Base-by-base conservation (phyloP, 768 basidiomycete genomes). In the Agrocybe chaxingu region DNA sequence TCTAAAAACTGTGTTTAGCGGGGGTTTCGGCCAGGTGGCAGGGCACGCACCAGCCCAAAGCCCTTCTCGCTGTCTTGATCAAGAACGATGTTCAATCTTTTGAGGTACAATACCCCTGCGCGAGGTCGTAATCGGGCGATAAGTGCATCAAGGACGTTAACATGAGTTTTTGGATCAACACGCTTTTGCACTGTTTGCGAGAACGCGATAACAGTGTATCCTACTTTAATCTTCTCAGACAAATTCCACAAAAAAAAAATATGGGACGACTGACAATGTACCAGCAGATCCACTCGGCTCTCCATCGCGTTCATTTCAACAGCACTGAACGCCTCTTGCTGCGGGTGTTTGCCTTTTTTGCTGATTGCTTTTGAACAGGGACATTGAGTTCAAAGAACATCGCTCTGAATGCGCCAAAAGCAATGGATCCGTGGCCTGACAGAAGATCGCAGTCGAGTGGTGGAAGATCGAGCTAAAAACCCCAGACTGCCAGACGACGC, bases 31-130 rank as follows among this genome's bases (percentile, higher is more conserved):
- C 7, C 4, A n/a, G 36, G 24, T 42, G 42, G 12, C 36, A 33
- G 11, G 8, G 8, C 30, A 68, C 76, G 56, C 50, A 92, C 89
- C 63, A 92, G 63, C 30, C 90, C 89, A 58, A 89, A 87, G 1
- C 91, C 88, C 64, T 90, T 92, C 64, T 92, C 89, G 59, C 91
- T 92, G 37, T 85, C 87, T 58, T 90, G 82, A 53, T 92, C 86
- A 7, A 92, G 74, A 8, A 88, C 72, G 44, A 94, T 84, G n/a
- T 84, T 91, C 48, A 95, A 63, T 43, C 91, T 73, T 63, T 88
- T 91, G 45, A 95, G 70, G 51, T 80, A 82, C 2, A 89, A 66
- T 31, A 89, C 67, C 0, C 85, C 84, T 1, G 72, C 63, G 38
- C 88, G 75, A 11, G 75, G 70, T 51, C 78, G 80, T 19, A 90